Conservation (phyloP, 169 alveolate genomes). For the Plasmodium billcollinsi region DNA sequence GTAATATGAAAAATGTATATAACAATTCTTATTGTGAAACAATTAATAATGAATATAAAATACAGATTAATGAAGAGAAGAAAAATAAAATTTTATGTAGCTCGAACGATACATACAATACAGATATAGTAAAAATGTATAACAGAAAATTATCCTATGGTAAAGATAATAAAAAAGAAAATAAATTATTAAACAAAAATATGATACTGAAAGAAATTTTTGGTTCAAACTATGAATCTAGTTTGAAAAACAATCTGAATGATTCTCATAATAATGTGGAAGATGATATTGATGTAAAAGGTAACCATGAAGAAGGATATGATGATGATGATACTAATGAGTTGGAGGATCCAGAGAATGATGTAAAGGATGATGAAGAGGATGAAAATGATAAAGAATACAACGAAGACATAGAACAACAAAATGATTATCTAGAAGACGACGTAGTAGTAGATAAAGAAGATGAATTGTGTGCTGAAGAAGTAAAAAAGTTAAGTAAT, state of each 20-base stretch:
- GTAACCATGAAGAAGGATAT: background rate
- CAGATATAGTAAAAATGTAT: conserved; percentile 50
- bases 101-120: conserved; percentile 49
- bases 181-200: conserved; percentile 70
- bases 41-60: background rate
- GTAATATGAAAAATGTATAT: conserved; percentile 7
- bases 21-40: conserved; percentile 1
- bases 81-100: conserved; percentile 28
- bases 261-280: conserved; percentile 46
- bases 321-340: conserved; percentile 22
- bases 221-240: conserved; percentile 76
- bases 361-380: conserved; percentile 18
- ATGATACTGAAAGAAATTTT: conserved; percentile 74
- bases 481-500: background rate
- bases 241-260: conserved; percentile 59
- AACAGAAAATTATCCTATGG: conserved; percentile 51
- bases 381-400: background rate
- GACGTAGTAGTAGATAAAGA: background rate
- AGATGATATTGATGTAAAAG: background rate
- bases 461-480: background rate
- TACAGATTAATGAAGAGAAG: conserved; percentile 16
- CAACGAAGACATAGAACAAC: conserved; percentile 2
- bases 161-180: conserved; percentile 9
- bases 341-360: background rate
- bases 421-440: background rate